phyloP scores from a whole-genome alignment of 228 moss, liverwort and hornwort genomes.

The Sphagnum fallax region DNA sequence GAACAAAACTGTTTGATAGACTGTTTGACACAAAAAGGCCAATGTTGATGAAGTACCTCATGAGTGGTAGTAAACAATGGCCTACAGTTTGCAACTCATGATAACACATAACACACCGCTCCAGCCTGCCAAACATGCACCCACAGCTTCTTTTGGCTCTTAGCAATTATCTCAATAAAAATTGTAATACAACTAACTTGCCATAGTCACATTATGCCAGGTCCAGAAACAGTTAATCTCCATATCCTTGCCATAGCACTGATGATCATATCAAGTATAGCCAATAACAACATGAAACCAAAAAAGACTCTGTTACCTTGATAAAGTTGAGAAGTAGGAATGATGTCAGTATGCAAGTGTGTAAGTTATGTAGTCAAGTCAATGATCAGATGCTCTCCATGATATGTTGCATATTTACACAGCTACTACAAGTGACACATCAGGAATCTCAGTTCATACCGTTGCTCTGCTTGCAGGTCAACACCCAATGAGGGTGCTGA shows the following conservation, averaged over 20 bases:
- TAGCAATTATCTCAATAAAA: too few relatives aligned
- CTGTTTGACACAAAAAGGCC: neutral
- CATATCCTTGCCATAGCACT: too few relatives aligned
- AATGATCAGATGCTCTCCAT: neutral
- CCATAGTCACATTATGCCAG: too few relatives aligned
- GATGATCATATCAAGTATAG: neutral
- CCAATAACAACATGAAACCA: neutral
- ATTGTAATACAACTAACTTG: too few relatives aligned
- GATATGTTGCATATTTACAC: neutral
- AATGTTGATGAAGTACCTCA: constrained; percentile 32
- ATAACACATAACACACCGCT: constrained; percentile 87
- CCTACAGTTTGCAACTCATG: constrained; percentile 69
- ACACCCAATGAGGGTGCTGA: constrained; percentile 71
- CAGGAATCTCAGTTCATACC: constrained; percentile 18
- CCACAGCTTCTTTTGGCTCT: too few relatives aligned
- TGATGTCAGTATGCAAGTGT: too few relatives aligned
- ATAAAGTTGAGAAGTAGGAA: too few relatives aligned
- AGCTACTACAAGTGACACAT: neutral
- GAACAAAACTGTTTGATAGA: neutral
- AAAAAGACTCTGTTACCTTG: neutral
- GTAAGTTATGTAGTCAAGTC: too few relatives aligned
- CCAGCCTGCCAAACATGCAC: constrained; percentile 27
- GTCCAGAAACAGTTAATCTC: too few relatives aligned
- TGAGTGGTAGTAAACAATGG: constrained; percentile 50
- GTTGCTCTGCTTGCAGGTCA: constrained; percentile 78